These are phyloP conservation scores for bread wheat (Triticum aestivum) DNA, from an alignment of 176 grass and related monocot genomes.

Conservation along the genomic window DNA sequence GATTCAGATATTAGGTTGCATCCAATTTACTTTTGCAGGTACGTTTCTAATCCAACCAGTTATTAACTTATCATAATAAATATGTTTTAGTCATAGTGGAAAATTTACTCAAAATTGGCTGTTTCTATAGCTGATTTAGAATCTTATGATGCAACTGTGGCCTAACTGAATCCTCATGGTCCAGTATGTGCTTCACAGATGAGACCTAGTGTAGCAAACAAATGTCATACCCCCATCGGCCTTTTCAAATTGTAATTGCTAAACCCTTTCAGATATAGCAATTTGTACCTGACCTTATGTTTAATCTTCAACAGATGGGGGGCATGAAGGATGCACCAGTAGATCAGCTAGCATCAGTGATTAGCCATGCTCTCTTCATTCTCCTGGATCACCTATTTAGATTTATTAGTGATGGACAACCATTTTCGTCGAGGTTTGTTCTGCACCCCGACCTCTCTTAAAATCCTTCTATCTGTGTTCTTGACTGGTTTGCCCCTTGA, in stretches of 20 bases:
- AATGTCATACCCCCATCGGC: background rate
- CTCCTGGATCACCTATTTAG: conserved; percentile 19
- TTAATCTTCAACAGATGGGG: conserved; percentile 52
- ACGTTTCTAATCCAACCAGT: conserved; percentile 24
- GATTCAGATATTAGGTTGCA: conserved; percentile 34
- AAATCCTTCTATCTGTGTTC: background rate
- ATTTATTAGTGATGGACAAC: background rate
- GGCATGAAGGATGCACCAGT: conserved; percentile 32
- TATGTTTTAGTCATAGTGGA: background rate
- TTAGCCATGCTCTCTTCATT: conserved; percentile 41
- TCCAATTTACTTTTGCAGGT: conserved; percentile 61
- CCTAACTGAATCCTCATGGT: background rate
- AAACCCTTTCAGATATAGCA: background rate
- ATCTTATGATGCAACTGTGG: background rate
- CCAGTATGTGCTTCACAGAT: background rate
- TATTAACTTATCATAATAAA: background rate
- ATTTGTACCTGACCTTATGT: conserved; percentile 24
- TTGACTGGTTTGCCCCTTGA: background rate
- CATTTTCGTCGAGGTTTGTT: conserved; percentile 44
- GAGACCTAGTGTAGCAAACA: background rate
- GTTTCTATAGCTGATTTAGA: conserved; percentile 20
- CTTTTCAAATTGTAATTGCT: background rate
- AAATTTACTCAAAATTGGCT: conserved; percentile 9
- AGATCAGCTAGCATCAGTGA: conserved; percentile 33
- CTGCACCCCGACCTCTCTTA: background rate